These are phyloP conservation scores for Jimgerdemannia lactiflua DNA, from an alignment of 192 early-diverging fungal genomes.

Conservation along the genomic window DNA sequence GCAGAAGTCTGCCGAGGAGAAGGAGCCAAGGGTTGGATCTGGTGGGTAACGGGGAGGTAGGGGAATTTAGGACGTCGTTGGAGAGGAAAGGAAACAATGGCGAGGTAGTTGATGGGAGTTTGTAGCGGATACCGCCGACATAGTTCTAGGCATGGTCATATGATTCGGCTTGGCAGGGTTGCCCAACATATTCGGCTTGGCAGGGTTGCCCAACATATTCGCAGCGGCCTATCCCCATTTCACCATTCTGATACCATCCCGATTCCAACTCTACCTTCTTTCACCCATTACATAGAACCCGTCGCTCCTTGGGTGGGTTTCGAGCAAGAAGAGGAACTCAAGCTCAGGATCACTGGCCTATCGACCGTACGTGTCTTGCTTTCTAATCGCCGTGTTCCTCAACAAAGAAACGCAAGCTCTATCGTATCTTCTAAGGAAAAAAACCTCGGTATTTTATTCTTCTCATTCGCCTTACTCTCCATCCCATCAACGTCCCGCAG, in stretches of 20 bases:
- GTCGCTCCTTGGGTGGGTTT: conserved; percentile 51
- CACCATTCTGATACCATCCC: background rate
- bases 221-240: background rate
- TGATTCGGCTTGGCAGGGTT: background rate
- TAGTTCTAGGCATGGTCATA: background rate
- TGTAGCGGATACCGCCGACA: too few species aligned
- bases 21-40: conserved; percentile 32
- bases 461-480: background rate
- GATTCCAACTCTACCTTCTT: too few species aligned
- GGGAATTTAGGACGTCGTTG: background rate
- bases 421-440: too few species aligned
- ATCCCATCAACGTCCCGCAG: conserved; percentile 39
- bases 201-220: background rate
- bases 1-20: conserved; percentile 38
- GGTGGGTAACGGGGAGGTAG: conserved; percentile 9
- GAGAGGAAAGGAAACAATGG: too few species aligned
- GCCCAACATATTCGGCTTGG: background rate
- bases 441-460: background rate
- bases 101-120: too few species aligned
- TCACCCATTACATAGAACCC: conserved; percentile 25
- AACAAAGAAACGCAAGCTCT: too few species aligned
- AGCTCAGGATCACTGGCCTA: conserved; percentile 41
- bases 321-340: conserved; percentile 44
- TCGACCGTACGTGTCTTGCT: conserved; percentile 34
- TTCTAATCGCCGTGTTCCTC: too few species aligned